A percentile compares a stretch with the other conserved stretches of the same genome.
Conservation (phyloP, 306 rosid species). For the Castanospermum australe region DNA sequence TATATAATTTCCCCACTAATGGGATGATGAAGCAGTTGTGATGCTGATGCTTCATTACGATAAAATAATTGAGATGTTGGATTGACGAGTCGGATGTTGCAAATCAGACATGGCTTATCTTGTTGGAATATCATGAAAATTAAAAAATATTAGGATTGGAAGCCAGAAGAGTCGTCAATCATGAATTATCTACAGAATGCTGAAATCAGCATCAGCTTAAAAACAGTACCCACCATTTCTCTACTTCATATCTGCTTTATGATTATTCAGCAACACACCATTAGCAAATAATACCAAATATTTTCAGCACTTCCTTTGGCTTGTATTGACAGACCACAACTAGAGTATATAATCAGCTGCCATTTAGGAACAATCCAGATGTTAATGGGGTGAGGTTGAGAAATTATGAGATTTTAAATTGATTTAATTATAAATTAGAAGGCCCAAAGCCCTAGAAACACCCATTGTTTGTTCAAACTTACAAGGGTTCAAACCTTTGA, state of each 20-base stretch:
- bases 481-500: background rate
- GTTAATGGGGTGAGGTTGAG: background rate
- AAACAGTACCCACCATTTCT: constrained; percentile 7
- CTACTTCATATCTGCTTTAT: constrained; percentile 2
- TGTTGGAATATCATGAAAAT: background rate
- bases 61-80: constrained; percentile 41
- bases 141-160: constrained; percentile 4
- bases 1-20: constrained; percentile 9
- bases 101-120: constrained; percentile 24
- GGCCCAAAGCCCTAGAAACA: background rate
- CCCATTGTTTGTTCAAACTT: background rate
- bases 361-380: background rate
- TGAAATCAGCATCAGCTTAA: background rate
- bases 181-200: constrained; percentile 3
- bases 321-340: background rate
- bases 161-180: constrained; percentile 21
- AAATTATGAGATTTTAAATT: background rate
- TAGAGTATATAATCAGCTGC: background rate
- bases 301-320: background rate
- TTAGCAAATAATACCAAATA: background rate
- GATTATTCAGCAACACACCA: constrained; percentile 14
- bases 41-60: constrained; percentile 22
- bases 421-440: background rate
- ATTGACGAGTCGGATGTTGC: constrained; percentile 48
- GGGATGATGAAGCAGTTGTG: constrained; percentile 41